These are phyloP conservation scores for Phytophthora pini DNA, from an alignment of 352 stramenopile species.

Conservation along the genomic window DNA sequence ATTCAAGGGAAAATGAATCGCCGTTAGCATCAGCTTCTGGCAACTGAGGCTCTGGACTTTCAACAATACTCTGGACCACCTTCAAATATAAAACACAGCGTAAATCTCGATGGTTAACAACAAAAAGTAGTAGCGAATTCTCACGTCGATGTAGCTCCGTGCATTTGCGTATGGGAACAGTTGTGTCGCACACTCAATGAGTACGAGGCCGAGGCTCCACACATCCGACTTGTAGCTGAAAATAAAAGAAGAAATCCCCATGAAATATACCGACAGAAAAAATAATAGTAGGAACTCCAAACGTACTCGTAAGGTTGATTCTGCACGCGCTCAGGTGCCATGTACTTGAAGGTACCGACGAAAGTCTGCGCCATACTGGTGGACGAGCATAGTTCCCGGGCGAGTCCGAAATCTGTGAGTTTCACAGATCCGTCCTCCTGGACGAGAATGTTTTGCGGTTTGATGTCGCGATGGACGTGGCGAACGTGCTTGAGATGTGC, in stretches of 20 bases:
- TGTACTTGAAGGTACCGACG: conserved; percentile 93
- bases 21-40: conserved; percentile 35
- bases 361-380: conserved; percentile 88
- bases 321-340: conserved; percentile 92
- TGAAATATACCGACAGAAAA: too few species aligned
- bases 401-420: conserved; percentile 82
- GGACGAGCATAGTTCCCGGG: conserved; percentile 67
- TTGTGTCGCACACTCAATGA: conserved; percentile 74
- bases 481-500: conserved; percentile 63
- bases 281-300: too few species aligned
- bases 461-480: conserved; percentile 95
- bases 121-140: conserved; percentile 1
- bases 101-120: background rate
- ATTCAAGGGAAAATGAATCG: conserved; percentile 53
- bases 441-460: conserved; percentile 93
- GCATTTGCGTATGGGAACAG: conserved; percentile 62
- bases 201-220: conserved; percentile 77
- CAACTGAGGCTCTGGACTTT: conserved; percentile 57
- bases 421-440: conserved; percentile 83
- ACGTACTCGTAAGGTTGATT: conserved; percentile 79
- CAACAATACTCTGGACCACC: conserved; percentile 81
- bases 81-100: conserved; percentile 14
- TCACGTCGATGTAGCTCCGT: conserved; percentile 73
- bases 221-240: conserved; percentile 81
- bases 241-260: background rate